Percentiles rank a stretch among this genome's conserved stretches.
Evolutionary conservation across 257 asterid species (phyloP).

Genomic region (Buddleja alternifolia): DNA sequence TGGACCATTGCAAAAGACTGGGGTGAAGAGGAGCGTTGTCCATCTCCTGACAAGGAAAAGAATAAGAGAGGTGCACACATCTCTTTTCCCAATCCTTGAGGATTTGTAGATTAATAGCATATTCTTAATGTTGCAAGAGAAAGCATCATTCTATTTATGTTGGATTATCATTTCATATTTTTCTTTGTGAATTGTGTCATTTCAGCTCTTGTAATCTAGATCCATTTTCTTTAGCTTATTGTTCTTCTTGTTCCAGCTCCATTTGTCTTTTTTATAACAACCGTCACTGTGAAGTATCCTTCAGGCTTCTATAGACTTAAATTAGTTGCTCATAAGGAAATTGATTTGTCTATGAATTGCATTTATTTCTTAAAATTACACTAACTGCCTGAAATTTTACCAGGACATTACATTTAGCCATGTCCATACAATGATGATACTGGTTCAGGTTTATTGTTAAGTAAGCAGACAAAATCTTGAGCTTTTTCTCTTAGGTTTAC

Average conservation of each 20-base stretch:
- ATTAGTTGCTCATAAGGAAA: too few relatives aligned
- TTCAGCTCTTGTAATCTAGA: constrained; percentile 6
- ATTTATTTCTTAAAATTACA: not conserved
- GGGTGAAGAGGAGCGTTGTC: constrained; percentile 98
- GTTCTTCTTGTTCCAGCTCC: not conserved
- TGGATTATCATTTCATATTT: not conserved
- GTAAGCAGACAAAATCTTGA: not conserved
- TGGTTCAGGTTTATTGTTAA: not conserved
- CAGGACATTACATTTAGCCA: not conserved
- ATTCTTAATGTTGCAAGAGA: not conserved
- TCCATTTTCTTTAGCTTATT: not conserved
- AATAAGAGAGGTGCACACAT: constrained; percentile 61
- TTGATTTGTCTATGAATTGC: constrained; percentile 1
- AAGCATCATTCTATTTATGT: not conserved
- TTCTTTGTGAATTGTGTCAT: not conserved
- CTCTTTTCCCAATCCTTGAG: not conserved
- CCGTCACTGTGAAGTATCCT: not conserved
- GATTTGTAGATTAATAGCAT: not conserved
- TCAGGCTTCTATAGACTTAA: too few relatives aligned
- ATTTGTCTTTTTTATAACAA: not conserved
- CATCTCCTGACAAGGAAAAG: constrained; percentile 61
- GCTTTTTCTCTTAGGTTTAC: too few relatives aligned
- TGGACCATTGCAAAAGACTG: constrained; percentile 97
- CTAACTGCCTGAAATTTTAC: not conserved
- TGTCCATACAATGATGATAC: not conserved